A percentile compares a stretch with the other conserved stretches of the same genome.
Conservation (phyloP, 1,284 basidiomycete species). For the Apiotrichum siamense region DNA sequence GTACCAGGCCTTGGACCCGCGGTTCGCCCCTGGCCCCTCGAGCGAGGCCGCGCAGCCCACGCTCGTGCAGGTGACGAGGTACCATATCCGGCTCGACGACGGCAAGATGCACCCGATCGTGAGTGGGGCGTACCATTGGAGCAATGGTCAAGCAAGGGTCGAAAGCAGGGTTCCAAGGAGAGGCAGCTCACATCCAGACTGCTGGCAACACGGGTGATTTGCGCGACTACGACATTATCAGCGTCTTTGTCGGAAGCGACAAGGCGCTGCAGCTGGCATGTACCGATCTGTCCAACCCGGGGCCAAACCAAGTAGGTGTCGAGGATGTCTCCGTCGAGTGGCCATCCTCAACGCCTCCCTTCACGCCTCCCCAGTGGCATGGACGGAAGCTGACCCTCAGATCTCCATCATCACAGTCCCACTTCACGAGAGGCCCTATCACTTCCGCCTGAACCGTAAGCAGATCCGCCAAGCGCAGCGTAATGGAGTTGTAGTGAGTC, state of each 20-base stretch:
- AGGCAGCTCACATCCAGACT: conserved; percentile 22
- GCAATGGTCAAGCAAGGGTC: too few species aligned
- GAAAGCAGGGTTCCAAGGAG: too few species aligned
- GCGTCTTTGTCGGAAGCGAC: conserved; percentile 39
- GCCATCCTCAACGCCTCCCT: conserved; percentile 46
- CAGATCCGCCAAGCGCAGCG: conserved; percentile 44
- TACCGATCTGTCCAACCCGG: conserved; percentile 41
- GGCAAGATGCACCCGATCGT: conserved; percentile 41
- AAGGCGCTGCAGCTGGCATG: conserved; percentile 45
- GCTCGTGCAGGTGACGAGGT: conserved; percentile 42
- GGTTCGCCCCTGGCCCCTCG: conserved; percentile 13
- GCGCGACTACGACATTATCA: conserved; percentile 40
- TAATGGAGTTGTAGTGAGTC: conserved; percentile 45
- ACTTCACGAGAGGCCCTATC: conserved; percentile 41
- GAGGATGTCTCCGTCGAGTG: conserved; percentile 20
- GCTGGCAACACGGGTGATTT: conserved; percentile 31
- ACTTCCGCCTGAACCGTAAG: conserved; percentile 40
- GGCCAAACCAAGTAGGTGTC: conserved; percentile 44
- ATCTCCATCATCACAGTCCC: conserved; percentile 46
- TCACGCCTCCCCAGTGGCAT: conserved; percentile 19
- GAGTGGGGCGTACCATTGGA: conserved; percentile 9
- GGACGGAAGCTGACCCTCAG: conserved; percentile 16
- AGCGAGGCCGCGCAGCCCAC: conserved; percentile 13
- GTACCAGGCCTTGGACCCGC: conserved; percentile 40
- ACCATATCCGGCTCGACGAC: conserved; percentile 43